Conservation (phyloP, 2,329 filamentous ascomycete genomes). For the Juglanconis oblonga region DNA sequence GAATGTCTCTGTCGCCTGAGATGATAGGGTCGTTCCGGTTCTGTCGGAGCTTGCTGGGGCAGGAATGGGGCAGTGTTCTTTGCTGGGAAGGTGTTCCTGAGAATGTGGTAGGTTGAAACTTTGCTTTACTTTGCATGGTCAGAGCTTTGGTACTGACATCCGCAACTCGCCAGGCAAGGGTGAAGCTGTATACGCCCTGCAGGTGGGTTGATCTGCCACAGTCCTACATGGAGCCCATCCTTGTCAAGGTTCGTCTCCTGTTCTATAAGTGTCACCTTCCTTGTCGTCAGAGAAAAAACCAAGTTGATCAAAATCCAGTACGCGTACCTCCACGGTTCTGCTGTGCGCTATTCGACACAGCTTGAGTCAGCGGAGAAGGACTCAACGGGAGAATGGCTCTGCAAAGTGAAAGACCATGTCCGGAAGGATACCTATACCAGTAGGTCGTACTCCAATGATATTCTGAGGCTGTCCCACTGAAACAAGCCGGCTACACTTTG, state of each 20-base stretch:
- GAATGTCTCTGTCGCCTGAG: constrained; percentile 27
- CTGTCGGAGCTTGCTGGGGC: constrained; percentile 36
- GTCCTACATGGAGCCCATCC: constrained; percentile 40
- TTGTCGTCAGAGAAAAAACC: background rate
- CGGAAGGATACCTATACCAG: constrained; percentile 27
- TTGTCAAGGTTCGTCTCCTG: constrained; percentile 27
- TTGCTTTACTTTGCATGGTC: too few relatives aligned
- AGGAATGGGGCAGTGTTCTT: constrained; percentile 35
- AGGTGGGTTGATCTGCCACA: constrained; percentile 30
- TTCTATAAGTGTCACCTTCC: too few relatives aligned
- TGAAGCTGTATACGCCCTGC: constrained; percentile 35
- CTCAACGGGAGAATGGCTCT: constrained; percentile 18
- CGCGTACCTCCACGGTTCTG: constrained; percentile 35
- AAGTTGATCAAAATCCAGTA: constrained; percentile 19
- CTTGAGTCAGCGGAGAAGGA: constrained; percentile 29
- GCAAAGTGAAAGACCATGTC: constrained; percentile 33
- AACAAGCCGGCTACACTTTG: too few relatives aligned
- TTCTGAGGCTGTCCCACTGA: too few relatives aligned
- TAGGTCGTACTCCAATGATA: background rate
- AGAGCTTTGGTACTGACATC: background rate
- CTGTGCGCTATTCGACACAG: constrained; percentile 36
- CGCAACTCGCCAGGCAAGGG: constrained; percentile 23
- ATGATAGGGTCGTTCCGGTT: constrained; percentile 36
- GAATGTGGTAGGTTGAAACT: constrained; percentile 17
- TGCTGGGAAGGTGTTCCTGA: constrained; percentile 36